phyloP scores from a whole-genome alignment of 805 yeast species.

The Yamadazyma scolyti region DNA sequence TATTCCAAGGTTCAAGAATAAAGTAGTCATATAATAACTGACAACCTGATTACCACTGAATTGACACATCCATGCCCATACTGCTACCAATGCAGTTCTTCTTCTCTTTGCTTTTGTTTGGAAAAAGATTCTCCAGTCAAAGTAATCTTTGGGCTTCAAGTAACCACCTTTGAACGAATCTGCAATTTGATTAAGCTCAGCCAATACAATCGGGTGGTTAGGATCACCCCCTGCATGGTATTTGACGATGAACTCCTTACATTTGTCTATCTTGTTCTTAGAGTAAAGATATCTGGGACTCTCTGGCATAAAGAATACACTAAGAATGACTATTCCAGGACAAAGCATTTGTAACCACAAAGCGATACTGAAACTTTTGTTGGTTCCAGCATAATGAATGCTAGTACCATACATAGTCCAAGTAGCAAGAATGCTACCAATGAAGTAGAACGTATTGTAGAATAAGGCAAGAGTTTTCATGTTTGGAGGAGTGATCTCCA shows the following conservation, averaged over 20 bases:
- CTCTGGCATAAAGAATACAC: constrained; percentile 39
- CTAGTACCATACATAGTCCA: constrained; percentile 20
- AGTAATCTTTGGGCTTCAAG: constrained; percentile 10
- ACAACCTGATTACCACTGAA: constrained; percentile 47
- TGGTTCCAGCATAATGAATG: constrained; percentile 38
- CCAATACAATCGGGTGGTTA: constrained; percentile 21
- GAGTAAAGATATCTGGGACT: constrained; percentile 45
- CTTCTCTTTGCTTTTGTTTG: constrained; percentile 10
- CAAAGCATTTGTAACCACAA: constrained; percentile 28
- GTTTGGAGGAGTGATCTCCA: constrained; percentile 42
- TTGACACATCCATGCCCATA: constrained; percentile 38
- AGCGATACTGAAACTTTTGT: constrained; percentile 17
- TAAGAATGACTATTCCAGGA: constrained; percentile 33
- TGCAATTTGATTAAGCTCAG: constrained; percentile 33
- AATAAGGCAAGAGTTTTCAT: constrained; percentile 8
- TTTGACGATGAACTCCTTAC: constrained; percentile 16
- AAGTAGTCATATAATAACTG: constrained; percentile 46
- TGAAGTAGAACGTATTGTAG: constrained; percentile 28
- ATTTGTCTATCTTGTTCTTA: constrained; percentile 24
- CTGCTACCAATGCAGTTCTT: constrained; percentile 12
- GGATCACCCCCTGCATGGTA: constrained; percentile 14
- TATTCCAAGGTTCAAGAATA: constrained; percentile 47
- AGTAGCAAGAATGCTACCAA: constrained; percentile 40
- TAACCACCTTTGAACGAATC: constrained; percentile 13
- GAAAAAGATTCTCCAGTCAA: constrained; percentile 11